Evolutionary conservation across 352 stramenopile species (phyloP), one percentile per base, ranked within the genome.

Genomic region (Thraustochytrium sp.): DNA sequence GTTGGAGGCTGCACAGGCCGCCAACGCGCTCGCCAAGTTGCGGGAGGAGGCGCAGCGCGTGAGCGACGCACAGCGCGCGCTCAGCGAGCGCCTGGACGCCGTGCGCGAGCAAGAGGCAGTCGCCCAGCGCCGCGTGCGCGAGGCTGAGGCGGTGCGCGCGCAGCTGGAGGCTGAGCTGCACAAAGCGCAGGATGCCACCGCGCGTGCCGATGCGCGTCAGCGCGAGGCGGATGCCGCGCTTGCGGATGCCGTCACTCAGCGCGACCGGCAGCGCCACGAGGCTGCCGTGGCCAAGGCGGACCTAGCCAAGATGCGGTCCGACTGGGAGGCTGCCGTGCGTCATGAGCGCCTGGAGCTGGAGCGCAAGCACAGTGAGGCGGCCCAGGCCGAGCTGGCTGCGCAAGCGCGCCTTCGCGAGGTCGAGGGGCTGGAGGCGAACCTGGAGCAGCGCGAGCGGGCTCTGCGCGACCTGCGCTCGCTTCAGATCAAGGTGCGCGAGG

Each of bases 401-500:
- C 26, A 77, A 11, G 34, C 46, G 29, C 65, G 65, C 23, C 18
- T 77, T 16, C 40, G 65, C 40, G 42, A 11, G 8, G 42, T n/a
- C 8, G 65, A 77, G 31, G 34, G 29, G 16, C 13, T 26, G 13
- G 65, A 77, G 42, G 65, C 65, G 8, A 31, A 36, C 49, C 23
- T 77, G 23, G 29, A 18, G 0, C 23, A 18, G 16, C 65, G 65
- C 18, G 65, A 77, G 31, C 40, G 46, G 9, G 42, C 65, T 29
- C 31, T 77, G 31, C 40, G 65, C 13, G 49, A 77, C 31, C 13
- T 31, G 46, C 40, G 37, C 11, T 77, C 65, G 0, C 9, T 77
- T 18, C 65, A 77, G 26, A 38, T 77, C 23, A 4, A 77, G 65
- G 36, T 77, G 21, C 65, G 65, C 29, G 65, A 77, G 42, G 65